Conservation (phyloP, 2,329 filamentous ascomycete genomes). For the Chrysosphaeria jannelii region DNA sequence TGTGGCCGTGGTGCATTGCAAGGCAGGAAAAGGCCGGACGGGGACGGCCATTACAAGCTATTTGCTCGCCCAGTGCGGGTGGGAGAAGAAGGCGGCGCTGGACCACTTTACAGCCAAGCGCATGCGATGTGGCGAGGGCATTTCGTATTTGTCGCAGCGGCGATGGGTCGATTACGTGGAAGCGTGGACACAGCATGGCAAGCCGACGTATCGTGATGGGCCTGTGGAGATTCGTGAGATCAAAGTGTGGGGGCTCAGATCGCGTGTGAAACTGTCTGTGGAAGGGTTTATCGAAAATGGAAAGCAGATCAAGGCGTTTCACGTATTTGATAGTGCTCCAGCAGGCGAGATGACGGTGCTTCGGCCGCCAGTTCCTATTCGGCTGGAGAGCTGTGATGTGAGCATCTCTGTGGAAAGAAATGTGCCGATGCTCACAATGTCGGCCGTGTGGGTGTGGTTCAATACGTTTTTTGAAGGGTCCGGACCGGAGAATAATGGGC, state of each 20-base stretch:
- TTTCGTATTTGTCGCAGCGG: slow-evolving; percentile 79
- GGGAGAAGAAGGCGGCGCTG: slow-evolving; percentile 21
- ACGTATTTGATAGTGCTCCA: slow-evolving; percentile 41
- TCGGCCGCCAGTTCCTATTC: too few species aligned
- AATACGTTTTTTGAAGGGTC: slow-evolving; percentile 77
- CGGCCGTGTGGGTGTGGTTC: slow-evolving; percentile 96
- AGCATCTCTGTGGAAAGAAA: too few species aligned
- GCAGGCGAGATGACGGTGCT: too few species aligned
- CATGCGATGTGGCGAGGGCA: slow-evolving; percentile 61
- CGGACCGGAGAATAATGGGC: slow-evolving; percentile 35
- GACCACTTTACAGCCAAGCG: slow-evolving; percentile 41
- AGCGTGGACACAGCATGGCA: slow-evolving; percentile 37
- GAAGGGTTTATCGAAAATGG: slow-evolving; percentile 76
- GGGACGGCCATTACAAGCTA: slow-evolving; percentile 74
- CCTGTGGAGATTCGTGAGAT: slow-evolving; percentile 66
- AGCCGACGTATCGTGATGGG: slow-evolving; percentile 37
- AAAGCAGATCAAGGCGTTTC: slow-evolving; percentile 54
- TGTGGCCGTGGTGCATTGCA: slow-evolving; percentile 84
- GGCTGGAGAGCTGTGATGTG: too few species aligned
- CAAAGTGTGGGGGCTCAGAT: slow-evolving; percentile 69
- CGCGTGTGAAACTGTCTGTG: slow-evolving; percentile 51
- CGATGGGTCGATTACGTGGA: slow-evolving; percentile 75
- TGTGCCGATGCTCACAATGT: too few species aligned
- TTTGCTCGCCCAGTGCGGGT: slow-evolving; percentile 57
- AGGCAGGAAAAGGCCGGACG: slow-evolving; percentile 81